phyloP scores from a whole-genome alignment of 257 asterid genomes.

The Osmanthus fragrans region DNA sequence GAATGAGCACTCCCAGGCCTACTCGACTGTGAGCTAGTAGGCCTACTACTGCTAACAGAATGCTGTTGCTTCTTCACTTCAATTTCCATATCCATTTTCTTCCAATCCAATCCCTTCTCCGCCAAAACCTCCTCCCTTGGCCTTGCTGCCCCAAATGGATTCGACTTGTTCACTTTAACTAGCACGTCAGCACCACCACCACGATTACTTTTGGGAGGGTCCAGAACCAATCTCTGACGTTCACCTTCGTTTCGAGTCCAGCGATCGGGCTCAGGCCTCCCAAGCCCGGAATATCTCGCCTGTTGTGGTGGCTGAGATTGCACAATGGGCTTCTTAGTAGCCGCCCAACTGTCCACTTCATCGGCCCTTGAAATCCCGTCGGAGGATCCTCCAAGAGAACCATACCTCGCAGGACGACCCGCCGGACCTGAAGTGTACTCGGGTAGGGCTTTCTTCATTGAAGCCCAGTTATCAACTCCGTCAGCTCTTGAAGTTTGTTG shows the following conservation, averaged over 20 bases:
- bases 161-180: slow-evolving; percentile 65
- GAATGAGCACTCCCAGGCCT: slow-evolving; percentile 81
- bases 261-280: slow-evolving; percentile 44
- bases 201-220: slow-evolving; percentile 36
- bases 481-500: slow-evolving; percentile 81
- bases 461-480: slow-evolving; percentile 82
- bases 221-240: slow-evolving; percentile 39
- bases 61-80: slow-evolving; percentile 56
- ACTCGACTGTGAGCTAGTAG: slow-evolving; percentile 83
- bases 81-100: slow-evolving; percentile 68
- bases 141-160: slow-evolving; percentile 95
- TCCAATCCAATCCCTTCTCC: slow-evolving; percentile 96
- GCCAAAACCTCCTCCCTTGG: slow-evolving; percentile 96
- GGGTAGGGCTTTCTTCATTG: slow-evolving; percentile 61
- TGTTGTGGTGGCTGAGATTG: slow-evolving; percentile 38
- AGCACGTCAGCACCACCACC: slow-evolving; percentile 35
- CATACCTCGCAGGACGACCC: slow-evolving; percentile 47
- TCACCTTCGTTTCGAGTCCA: slow-evolving; percentile 47
- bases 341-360: slow-evolving; percentile 85
- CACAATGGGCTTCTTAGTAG: slow-evolving; percentile 52
- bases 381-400: slow-evolving; percentile 62
- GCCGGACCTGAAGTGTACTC: slow-evolving; percentile 34
- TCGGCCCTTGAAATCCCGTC: slow-evolving; percentile 81
- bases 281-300: slow-evolving; percentile 43
- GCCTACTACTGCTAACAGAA: slow-evolving; percentile 56